A percentile compares a stretch with the other conserved stretches of the same genome.
Evolutionary conservation across 768 basidiomycete species (phyloP).

Genomic region (Mycena maculata): DNA sequence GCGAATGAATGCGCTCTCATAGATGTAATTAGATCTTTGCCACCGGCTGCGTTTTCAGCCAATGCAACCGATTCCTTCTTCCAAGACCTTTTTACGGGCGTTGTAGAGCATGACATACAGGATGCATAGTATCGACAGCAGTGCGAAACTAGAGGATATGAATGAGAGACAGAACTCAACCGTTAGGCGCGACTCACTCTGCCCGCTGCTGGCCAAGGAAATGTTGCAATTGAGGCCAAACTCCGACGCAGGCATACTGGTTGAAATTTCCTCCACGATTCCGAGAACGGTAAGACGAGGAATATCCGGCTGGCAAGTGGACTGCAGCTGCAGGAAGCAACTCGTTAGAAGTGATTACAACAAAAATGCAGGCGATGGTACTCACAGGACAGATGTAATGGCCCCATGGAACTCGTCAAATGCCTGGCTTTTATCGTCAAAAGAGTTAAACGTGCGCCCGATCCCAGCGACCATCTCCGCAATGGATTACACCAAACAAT

Average conservation of each 20-base stretch:
- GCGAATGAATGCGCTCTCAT: constrained; percentile 34
- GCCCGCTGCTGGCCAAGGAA: constrained; percentile 39
- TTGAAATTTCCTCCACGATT: constrained; percentile 39
- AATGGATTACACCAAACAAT: constrained; percentile 38
- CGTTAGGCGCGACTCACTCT: constrained; percentile 25
- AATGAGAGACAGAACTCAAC: background rate
- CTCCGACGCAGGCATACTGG: constrained; percentile 40
- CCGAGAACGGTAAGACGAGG: constrained; percentile 39
- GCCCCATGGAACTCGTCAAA: constrained; percentile 33
- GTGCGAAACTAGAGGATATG: constrained; percentile 36
- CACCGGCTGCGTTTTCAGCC: constrained; percentile 33
- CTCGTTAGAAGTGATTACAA: too few species aligned
- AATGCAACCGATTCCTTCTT: constrained; percentile 37
- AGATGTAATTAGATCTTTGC: constrained; percentile 40
- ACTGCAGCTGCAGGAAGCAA: too few species aligned
- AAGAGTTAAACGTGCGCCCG: constrained; percentile 33
- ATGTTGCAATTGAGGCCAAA: constrained; percentile 28
- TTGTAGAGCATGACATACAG: constrained; percentile 34
- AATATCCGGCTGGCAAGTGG: constrained; percentile 41
- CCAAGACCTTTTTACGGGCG: constrained; percentile 30
- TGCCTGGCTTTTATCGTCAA: constrained; percentile 24
- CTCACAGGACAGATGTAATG: constrained; percentile 26
- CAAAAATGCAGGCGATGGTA: background rate
- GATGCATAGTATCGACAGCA: constrained; percentile 38
- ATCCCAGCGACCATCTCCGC: constrained; percentile 41